These are phyloP conservation scores for Verticillium longisporum DNA, from an alignment of 2,329 filamentous ascomycete genomes.

Conservation along the genomic window DNA sequence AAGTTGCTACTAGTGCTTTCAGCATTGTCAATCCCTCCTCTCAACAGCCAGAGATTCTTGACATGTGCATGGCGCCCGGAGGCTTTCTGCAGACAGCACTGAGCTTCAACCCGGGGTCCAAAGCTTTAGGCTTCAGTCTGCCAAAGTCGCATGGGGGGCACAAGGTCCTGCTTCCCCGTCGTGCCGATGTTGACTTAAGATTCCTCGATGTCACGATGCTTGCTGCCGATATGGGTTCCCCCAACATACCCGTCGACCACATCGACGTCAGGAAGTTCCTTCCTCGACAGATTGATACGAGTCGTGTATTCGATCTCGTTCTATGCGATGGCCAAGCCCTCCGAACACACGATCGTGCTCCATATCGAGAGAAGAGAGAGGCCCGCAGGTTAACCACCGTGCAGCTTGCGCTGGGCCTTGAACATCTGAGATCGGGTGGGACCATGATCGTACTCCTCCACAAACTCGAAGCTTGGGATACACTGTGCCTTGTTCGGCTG, in stretches of 20 bases:
- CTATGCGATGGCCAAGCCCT: constrained; percentile 42
- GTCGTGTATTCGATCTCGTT: constrained; percentile 31
- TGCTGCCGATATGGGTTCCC: constrained; percentile 32
- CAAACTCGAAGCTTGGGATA: constrained; percentile 33
- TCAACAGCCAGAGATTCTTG: constrained; percentile 31
- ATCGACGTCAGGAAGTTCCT: constrained; percentile 23
- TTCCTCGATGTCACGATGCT: constrained; percentile 45
- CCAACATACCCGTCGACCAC: constrained; percentile 22
- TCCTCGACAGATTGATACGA: constrained; percentile 15
- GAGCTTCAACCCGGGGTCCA: constrained; percentile 23
- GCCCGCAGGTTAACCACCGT: constrained; percentile 23
- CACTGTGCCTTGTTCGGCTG: constrained; percentile 24
- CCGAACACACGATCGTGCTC: constrained; percentile 24
- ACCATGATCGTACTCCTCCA: constrained; percentile 46
- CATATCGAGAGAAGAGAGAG: constrained; percentile 27
- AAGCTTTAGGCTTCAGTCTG: constrained; percentile 29
- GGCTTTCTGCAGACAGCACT: constrained; percentile 37
- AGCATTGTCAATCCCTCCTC: constrained; percentile 6
- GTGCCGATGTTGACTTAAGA: constrained; percentile 10
- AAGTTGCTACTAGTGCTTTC: constrained; percentile 25
- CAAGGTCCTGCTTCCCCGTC: constrained; percentile 19
- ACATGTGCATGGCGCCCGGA: constrained; percentile 50
- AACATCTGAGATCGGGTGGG: constrained; percentile 36
- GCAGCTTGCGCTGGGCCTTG: constrained; percentile 38
- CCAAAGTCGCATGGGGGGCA: constrained; percentile 32